A percentile compares a stretch with the other conserved stretches of the same genome.
Evolutionary conservation across 2,329 filamentous ascomycete species (phyloP).

Genomic region (Neodidymelliopsis sp.): DNA sequence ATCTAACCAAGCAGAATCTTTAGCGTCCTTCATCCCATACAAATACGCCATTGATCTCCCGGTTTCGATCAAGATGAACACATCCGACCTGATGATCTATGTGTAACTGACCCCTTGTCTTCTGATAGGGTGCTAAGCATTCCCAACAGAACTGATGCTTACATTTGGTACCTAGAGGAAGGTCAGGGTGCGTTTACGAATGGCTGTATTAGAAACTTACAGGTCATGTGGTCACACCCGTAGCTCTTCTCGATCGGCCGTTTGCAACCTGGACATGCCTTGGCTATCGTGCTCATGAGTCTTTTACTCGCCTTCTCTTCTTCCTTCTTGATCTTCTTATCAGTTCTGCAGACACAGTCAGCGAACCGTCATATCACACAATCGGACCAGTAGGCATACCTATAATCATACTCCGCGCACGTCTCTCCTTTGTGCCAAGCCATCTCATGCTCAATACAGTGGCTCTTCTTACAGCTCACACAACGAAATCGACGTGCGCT

Average conservation of each 20-base stretch:
- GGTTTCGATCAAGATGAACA: not conserved
- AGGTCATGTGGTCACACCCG: constrained; percentile 54
- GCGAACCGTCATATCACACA: not conserved
- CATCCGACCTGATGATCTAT: not conserved
- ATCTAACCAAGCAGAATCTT: too few relatives aligned
- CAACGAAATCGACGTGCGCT: constrained; percentile 55
- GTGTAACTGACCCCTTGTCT: not conserved
- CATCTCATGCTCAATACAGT: constrained; percentile 47
- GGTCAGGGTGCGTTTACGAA: not conserved
- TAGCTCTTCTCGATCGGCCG: constrained; percentile 50
- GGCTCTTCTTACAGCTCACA: constrained; percentile 42
- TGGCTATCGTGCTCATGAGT: constrained; percentile 42
- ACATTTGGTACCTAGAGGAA: constrained; percentile 43
- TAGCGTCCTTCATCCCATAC: too few relatives aligned
- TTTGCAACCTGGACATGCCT: constrained; percentile 51
- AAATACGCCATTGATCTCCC: not conserved
- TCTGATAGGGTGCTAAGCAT: constrained; percentile 41
- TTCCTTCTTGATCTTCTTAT: constrained; percentile 32
- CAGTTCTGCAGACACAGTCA: constrained; percentile 22
- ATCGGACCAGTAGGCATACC: constrained; percentile 20
- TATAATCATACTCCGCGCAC: constrained; percentile 50
- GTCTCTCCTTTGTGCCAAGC: constrained; percentile 52
- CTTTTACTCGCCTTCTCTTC: constrained; percentile 41
- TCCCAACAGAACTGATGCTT: constrained; percentile 52
- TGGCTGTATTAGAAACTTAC: constrained; percentile 23